Base-by-base conservation (phyloP, 768 basidiomycete genomes). In the Leccinum subtestaceum region DNA sequence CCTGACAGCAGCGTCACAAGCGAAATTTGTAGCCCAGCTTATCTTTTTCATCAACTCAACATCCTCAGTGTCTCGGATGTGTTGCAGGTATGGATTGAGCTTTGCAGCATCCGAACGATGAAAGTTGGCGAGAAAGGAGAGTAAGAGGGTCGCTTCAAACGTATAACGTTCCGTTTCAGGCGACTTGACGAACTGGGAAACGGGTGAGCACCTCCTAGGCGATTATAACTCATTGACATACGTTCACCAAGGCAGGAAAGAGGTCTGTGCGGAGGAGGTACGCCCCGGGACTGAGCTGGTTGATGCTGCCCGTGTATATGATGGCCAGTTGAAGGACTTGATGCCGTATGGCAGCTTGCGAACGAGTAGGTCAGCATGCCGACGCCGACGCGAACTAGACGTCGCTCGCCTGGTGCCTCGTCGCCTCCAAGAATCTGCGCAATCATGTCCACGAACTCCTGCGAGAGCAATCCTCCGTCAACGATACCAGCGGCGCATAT, bases 71-170 rank as follows among this genome's bases (percentile, higher is more conserved):
- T 78, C 77, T 36, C 73, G 73, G 29, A 89, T 81, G 25, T 76
- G 74, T 25, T 79, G 79, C 9, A 88, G 75, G 65, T 87, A 89
- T 1, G 83, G 82, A 68, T 90, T 90, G 40, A 87, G 77, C 61
- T 81, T 86, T 10, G 85, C 83, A 10, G 85, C 86, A 65, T 88
- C 87, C 0, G 86, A 86, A 65, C 84, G 87, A 68, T 89, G 88
- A 67, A 84, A 90, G 64, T 87, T 88, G 55, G 83, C 83, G 2
- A 90, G 78, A 34, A 88, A 71, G 11, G 83, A 77, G n/a, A 88
- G 77, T 6, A 89, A 72, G 6, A 88, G 73, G 0, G 78, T 72
- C 1, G 84, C 83, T 65, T 88, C 86, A 55, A 86, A 84, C 1
- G 84, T 78, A 66, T 74, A 86, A 52, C 77, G 75, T 60, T 81